phyloP scores from a whole-genome alignment of 1,139 yeast genomes.

The Petasospora rhodanensis region DNA sequence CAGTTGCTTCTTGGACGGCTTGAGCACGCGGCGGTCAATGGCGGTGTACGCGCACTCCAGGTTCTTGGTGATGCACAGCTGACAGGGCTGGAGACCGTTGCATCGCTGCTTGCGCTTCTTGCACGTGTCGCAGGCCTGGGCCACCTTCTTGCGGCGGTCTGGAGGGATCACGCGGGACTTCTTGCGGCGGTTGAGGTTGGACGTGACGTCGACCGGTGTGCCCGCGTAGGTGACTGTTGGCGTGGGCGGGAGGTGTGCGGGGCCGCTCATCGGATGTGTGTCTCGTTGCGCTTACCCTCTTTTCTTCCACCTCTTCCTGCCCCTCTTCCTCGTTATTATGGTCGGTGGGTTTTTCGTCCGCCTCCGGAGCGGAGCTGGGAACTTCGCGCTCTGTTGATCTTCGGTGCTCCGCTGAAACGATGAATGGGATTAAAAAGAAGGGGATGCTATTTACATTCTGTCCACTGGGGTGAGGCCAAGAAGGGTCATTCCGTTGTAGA shows the following conservation, averaged over 20 bases:
- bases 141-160: constrained; percentile 25
- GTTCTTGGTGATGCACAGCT: constrained; percentile 43
- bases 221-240: constrained; percentile 9
- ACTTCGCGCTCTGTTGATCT: too few relatives aligned
- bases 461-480: constrained; percentile 96
- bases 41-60: constrained; percentile 20
- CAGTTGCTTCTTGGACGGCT: constrained; percentile 15
- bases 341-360: too few relatives aligned
- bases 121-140: constrained; percentile 52
- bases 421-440: too few relatives aligned
- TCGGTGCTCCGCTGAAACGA: too few relatives aligned
- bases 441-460: constrained; percentile 84
- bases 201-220: constrained; percentile 5
- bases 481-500: constrained; percentile 85
- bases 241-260: too few relatives aligned
- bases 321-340: too few relatives aligned
- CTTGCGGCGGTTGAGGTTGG: constrained; percentile 9
- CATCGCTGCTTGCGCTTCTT: constrained; percentile 65
- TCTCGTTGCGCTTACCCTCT: too few relatives aligned
- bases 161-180: constrained; percentile 24
- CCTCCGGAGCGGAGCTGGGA: too few relatives aligned
- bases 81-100: constrained; percentile 62
- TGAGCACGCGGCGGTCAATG: constrained; percentile 21
- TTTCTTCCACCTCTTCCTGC: too few relatives aligned
- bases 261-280: too few relatives aligned